Conservation (phyloP, 768 basidiomycete genomes). For the Suillus spraguei region DNA sequence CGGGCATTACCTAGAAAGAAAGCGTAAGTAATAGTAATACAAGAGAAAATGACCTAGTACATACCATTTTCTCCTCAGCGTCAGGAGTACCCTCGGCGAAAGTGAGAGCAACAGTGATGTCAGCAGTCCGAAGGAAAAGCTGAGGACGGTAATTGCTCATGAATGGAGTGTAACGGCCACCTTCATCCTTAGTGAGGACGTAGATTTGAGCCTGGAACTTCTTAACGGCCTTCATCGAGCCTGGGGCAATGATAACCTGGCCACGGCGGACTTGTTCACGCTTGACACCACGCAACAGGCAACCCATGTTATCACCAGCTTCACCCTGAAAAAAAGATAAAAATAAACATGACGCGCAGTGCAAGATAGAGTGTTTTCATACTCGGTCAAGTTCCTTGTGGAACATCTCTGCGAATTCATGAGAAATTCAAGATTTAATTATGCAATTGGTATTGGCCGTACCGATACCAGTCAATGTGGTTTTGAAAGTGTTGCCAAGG, state of each 20-base stretch:
- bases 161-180: slow-evolving; percentile 90
- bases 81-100: slow-evolving; percentile 87
- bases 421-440: neutral
- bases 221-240: slow-evolving; percentile 91
- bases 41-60: slow-evolving; percentile 13
- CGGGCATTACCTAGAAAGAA: slow-evolving; percentile 81
- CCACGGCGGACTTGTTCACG: slow-evolving; percentile 95
- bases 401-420: slow-evolving; percentile 81
- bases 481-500: slow-evolving; percentile 79
- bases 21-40: slow-evolving; percentile 13
- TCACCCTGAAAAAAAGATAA: slow-evolving; percentile 60
- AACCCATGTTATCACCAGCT: slow-evolving; percentile 99
- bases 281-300: slow-evolving; percentile 94
- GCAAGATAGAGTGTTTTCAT: slow-evolving; percentile 20
- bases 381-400: slow-evolving; percentile 98
- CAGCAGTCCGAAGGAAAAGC: slow-evolving; percentile 93
- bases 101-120: slow-evolving; percentile 81
- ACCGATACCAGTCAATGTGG: slow-evolving; percentile 94
- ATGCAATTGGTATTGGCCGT: slow-evolving; percentile 24
- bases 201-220: slow-evolving; percentile 96
- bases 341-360: slow-evolving; percentile 2
- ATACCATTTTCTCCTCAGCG: slow-evolving; percentile 85
- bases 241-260: slow-evolving; percentile 87
- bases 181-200: slow-evolving; percentile 41
- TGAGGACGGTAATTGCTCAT: slow-evolving; percentile 94